These are phyloP conservation scores for Primulina tabacum DNA, from an alignment of 257 asterid genomes.

Conservation along the genomic window DNA sequence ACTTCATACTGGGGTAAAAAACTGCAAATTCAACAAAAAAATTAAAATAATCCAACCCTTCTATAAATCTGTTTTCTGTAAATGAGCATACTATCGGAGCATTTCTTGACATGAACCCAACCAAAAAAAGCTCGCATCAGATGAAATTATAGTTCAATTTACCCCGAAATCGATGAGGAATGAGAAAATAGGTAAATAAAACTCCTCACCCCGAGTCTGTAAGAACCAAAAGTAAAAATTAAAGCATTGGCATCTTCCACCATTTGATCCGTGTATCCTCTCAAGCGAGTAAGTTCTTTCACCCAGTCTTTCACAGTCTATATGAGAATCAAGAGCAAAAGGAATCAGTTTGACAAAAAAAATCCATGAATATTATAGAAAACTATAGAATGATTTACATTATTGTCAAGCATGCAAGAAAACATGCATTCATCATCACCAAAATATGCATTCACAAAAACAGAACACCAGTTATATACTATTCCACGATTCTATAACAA, in stretches of 20 bases:
- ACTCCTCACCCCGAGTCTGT: conserved; percentile 80
- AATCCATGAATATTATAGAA: not conserved
- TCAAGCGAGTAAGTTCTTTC: conserved; percentile 56
- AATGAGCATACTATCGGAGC: not conserved
- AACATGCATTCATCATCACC: not conserved
- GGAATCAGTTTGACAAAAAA: conserved; percentile 4
- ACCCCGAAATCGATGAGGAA: not conserved
- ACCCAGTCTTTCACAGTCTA: conserved; percentile 69
- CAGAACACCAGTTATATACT: not conserved
- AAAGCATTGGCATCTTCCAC: conserved; percentile 92
- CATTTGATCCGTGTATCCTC: conserved; percentile 70
- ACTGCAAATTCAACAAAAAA: not conserved
- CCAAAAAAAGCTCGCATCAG: not conserved
- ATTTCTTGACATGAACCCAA: conserved; percentile 15
- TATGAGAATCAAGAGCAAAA: not conserved
- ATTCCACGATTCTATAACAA: not conserved
- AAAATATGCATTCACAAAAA: not conserved
- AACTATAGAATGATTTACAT: not conserved
- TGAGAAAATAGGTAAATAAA: conserved; percentile 4
- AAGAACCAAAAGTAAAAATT: conserved; percentile 89
- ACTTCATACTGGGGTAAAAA: not conserved
- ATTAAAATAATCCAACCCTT: not conserved
- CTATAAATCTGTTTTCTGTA: not conserved
- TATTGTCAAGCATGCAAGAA: not conserved
- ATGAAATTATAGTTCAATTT: not conserved